Base-by-base conservation (phyloP, 768 basidiomycete genomes). In the Russula dissimulans region DNA sequence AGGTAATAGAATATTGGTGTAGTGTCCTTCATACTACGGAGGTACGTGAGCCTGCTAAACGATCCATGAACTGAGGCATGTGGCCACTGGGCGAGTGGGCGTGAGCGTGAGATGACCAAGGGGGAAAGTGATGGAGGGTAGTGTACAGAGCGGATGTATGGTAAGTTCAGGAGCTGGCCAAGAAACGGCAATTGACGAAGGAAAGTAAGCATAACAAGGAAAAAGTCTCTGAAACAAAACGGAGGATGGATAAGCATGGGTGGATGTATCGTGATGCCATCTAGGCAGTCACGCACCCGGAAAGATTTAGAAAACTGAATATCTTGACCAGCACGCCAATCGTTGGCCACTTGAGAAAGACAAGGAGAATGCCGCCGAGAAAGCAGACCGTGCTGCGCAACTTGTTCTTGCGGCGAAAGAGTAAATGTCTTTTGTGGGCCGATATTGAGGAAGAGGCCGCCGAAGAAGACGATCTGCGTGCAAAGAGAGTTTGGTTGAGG, bases 131-230 rank as follows among this genome's bases (percentile, higher is more conserved):
- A 11, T 18, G 34, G 15, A 22, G n/a, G 5, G 5, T 15, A 3
- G 76, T 84, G 75, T 70, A 97, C 95, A 57, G 80, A 79, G 69
- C 89, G 78, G 67, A 98, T 85, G 70, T 89, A 95, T 1, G 97
- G 95, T 64, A 98, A 70, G 5, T 89, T 87, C 50, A 99, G 74
- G 63, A 90, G 72, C 0, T 85, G 91, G 31, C 97, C 95, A 59
- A 99, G 80, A 65, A 97, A 85, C 5, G 97, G 95, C 48, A 98
- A 71, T 75, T 97, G 95, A 60, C 97, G 82, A 65, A 98, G 75
- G 80, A 97, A 97, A n/a, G 92, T 94, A 51, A 99, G 77, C 57
- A 99, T 87, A 61, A 98, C 97, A 6, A 97, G 97, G 83, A 98
- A 98, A 79, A 99, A 99, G 75, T 98, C 95, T 47, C 95, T 98